Conservation (phyloP, 441 rosid species). For the Populus trichocarpa region DNA sequence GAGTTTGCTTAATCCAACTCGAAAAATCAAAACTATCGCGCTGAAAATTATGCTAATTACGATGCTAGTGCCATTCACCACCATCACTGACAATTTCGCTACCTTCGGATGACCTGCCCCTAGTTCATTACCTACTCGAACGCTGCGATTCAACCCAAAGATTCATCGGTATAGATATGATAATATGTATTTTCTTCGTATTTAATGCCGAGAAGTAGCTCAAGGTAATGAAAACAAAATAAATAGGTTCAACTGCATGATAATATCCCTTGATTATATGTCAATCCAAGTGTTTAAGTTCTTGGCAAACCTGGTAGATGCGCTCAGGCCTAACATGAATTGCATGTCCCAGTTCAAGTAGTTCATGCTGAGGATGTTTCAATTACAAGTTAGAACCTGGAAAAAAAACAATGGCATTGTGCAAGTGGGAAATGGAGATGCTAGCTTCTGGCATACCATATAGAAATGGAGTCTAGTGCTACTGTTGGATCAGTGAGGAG, state of each 20-base stretch:
- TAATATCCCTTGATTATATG: background rate
- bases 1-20: constrained; percentile 53
- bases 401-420: no score
- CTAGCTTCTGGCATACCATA: constrained; percentile 45
- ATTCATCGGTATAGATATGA: background rate
- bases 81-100: constrained; percentile 64
- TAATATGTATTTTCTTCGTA: background rate
- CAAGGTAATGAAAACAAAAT: background rate
- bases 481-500: constrained; percentile 74
- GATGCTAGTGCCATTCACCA: constrained; percentile 57
- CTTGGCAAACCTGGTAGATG: constrained; percentile 61
- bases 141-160: constrained; percentile 32
- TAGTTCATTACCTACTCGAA: constrained; percentile 77
- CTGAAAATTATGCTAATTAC: constrained; percentile 51
- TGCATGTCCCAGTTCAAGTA: constrained; percentile 90
- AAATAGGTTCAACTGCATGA: background rate
- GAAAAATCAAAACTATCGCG: constrained; percentile 38
- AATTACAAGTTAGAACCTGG: background rate
- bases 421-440: background rate
- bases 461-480: constrained; percentile 79
- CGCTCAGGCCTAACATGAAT: constrained; percentile 82
- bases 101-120: constrained; percentile 78
- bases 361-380: constrained; percentile 47
- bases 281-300: background rate
- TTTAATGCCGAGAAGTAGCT: background rate